Percentiles rank a stretch among this genome's conserved stretches.
Evolutionary conservation across 257 asterid species (phyloP).

Genomic region (Gentiana dahurica): DNA sequence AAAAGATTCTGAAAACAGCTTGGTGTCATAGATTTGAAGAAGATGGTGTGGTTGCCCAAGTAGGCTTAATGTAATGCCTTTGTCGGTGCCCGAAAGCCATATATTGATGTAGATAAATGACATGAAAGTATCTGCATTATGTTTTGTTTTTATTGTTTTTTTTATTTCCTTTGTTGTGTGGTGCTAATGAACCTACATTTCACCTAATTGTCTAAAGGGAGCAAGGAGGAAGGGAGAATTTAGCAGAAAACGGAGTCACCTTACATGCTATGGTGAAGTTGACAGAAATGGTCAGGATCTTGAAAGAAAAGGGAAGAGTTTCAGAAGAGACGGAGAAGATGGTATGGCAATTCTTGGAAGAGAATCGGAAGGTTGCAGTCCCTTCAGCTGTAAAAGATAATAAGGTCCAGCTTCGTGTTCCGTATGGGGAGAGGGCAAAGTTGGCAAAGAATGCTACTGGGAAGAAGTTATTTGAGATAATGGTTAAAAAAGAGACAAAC

Average conservation of each 20-base stretch:
- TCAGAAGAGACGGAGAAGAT: slow-evolving; percentile 80
- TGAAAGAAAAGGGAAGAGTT: slow-evolving; percentile 82
- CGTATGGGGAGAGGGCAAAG: slow-evolving; percentile 75
- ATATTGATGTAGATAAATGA: too few relatives aligned
- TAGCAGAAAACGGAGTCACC: slow-evolving; percentile 77
- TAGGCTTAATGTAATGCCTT: too few relatives aligned
- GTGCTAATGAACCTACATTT: too few relatives aligned
- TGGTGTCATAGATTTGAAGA: too few relatives aligned
- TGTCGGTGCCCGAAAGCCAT: too few relatives aligned
- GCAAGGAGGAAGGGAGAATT: slow-evolving; percentile 94
- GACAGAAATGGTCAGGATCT: slow-evolving; percentile 78
- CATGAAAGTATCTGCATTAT: too few relatives aligned
- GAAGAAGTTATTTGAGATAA: slow-evolving; percentile 79
- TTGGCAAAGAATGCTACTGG: slow-evolving; percentile 80
- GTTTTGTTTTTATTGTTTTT: neutral
- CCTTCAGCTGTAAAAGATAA: slow-evolving; percentile 23
- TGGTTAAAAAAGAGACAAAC: slow-evolving; percentile 76
- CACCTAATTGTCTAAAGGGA: slow-evolving; percentile 34
- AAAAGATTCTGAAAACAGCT: too few relatives aligned
- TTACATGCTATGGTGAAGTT: slow-evolving; percentile 87
- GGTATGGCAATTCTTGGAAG: slow-evolving; percentile 74
- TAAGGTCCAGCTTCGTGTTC: slow-evolving; percentile 37
- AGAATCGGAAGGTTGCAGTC: slow-evolving; percentile 63
- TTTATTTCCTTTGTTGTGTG: neutral
- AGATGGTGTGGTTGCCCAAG: too few relatives aligned